phyloP scores from a whole-genome alignment of 2,329 filamentous ascomycete genomes.

The Grosmannia penicillata region DNA sequence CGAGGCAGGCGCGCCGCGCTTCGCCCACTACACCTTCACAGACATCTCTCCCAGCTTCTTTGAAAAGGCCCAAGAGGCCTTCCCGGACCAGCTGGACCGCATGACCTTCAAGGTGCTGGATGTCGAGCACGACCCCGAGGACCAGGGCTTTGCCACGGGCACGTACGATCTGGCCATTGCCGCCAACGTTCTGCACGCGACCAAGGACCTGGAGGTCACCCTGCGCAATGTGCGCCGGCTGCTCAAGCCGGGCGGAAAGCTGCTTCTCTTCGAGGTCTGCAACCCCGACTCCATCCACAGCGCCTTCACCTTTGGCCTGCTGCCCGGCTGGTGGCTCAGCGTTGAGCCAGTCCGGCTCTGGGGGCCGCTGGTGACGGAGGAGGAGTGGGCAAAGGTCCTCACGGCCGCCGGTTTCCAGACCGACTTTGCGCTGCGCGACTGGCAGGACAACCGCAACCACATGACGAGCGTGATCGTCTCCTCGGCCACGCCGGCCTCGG shows the following conservation, averaged over 20 bases:
- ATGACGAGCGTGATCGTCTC: too few relatives aligned
- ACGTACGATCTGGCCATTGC: slow-evolving; percentile 23
- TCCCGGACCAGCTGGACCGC: slow-evolving; percentile 10
- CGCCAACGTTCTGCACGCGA: slow-evolving; percentile 22
- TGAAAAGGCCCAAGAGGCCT: slow-evolving; percentile 14
- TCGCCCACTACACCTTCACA: slow-evolving; percentile 10
- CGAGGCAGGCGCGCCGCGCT: slow-evolving; percentile 9
- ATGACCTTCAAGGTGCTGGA: slow-evolving; percentile 20
- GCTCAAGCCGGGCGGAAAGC: slow-evolving; percentile 23
- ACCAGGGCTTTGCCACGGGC: slow-evolving; percentile 19
- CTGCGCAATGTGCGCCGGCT: slow-evolving; percentile 19
- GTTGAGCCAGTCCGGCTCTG: slow-evolving; percentile 5
- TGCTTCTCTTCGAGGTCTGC: slow-evolving; percentile 19
- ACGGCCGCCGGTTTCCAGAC: too few relatives aligned
- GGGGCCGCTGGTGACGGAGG: slow-evolving; percentile 6
- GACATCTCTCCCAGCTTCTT: slow-evolving; percentile 16
- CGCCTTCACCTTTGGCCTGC: slow-evolving; percentile 6
- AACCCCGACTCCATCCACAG: too few relatives aligned
- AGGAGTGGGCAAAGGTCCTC: too few relatives aligned
- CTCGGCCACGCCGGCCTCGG: too few relatives aligned
- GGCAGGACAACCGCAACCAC: too few relatives aligned
- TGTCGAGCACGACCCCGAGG: slow-evolving; percentile 16
- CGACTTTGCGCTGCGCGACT: too few relatives aligned
- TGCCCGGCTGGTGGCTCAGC: slow-evolving; percentile 12
- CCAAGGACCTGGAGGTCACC: slow-evolving; percentile 14